These are phyloP conservation scores for Pyrus bretschneideri DNA, from an alignment of 306 rosid genomes.

Conservation along the genomic window DNA sequence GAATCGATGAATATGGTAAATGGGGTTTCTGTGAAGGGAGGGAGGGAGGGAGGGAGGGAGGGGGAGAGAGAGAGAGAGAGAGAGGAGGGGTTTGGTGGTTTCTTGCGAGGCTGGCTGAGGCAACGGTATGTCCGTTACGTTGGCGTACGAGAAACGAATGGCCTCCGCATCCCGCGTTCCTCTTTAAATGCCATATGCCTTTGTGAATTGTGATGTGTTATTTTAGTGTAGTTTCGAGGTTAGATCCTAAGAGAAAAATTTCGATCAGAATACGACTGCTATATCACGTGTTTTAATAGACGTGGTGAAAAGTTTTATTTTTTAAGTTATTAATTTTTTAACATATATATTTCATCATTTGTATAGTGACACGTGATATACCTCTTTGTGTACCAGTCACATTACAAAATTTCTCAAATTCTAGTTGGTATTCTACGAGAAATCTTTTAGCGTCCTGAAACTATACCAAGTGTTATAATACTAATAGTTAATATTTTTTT, in stretches of 20 bases:
- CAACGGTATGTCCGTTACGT: conserved; percentile 34
- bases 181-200: not conserved
- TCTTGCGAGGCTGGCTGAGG: not conserved
- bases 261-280: too few relatives aligned
- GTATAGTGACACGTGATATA: too few relatives aligned
- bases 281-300: too few relatives aligned
- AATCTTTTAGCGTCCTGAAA: too few relatives aligned
- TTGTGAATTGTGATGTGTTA: not conserved
- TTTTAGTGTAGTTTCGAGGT: not conserved
- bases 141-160: conserved; percentile 12
- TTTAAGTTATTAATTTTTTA: too few relatives aligned
- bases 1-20: not conserved
- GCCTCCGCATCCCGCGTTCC: conserved; percentile 29
- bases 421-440: too few relatives aligned
- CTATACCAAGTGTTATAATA: too few relatives aligned
- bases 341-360: fast-evolving
- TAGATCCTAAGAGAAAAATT: too few relatives aligned
- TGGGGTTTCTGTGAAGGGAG: not conserved
- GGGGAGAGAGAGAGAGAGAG: not conserved
- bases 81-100: not conserved
- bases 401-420: too few relatives aligned
- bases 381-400: fast-evolving
- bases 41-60: not conserved
- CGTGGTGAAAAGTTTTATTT: too few relatives aligned
- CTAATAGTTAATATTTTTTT: too few relatives aligned